Conservation (phyloP, 2,329 filamentous ascomycete species). For the Colletotrichum eremochloae region DNA sequence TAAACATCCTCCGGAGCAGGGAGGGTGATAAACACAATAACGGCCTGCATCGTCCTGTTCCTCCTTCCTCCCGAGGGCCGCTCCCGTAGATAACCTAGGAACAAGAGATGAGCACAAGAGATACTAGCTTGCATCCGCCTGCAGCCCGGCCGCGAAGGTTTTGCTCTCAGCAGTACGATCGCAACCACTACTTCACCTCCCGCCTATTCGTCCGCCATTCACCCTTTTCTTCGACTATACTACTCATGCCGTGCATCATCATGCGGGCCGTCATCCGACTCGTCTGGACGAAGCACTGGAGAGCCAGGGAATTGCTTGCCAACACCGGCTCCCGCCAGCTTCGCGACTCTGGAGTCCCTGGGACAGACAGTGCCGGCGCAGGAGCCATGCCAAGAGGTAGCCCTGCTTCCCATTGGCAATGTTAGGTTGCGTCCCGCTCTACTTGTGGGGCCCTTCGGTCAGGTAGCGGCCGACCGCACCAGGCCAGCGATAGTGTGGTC, state of each 20-base stretch:
- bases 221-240: not conserved
- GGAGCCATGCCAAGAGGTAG: conserved; percentile 25
- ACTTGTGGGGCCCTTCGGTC: conserved; percentile 34
- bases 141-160: conserved; percentile 25
- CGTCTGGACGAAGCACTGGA: not conserved
- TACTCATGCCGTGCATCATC: not conserved
- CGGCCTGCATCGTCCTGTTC: not conserved
- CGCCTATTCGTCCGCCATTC: not conserved
- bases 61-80: not conserved
- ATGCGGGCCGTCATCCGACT: not conserved
- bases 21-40: not conserved
- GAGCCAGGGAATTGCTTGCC: not conserved
- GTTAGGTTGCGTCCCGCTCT: conserved; percentile 37
- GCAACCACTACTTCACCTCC: conserved; percentile 3
- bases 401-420: conserved; percentile 24
- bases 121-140: conserved; percentile 24
- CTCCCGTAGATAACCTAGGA: conserved; percentile 14
- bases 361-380: conserved; percentile 1
- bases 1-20: not conserved
- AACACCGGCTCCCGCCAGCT: not conserved
- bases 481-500: conserved; percentile 27
- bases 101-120: conserved; percentile 27
- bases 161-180: conserved; percentile 19
- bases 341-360: not conserved
- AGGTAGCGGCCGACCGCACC: conserved; percentile 36